Evolutionary conservation across 2,329 filamentous ascomycete species (phyloP), one percentile per base, ranked within the genome.

Genomic region (Huntiella moniliformis): DNA sequence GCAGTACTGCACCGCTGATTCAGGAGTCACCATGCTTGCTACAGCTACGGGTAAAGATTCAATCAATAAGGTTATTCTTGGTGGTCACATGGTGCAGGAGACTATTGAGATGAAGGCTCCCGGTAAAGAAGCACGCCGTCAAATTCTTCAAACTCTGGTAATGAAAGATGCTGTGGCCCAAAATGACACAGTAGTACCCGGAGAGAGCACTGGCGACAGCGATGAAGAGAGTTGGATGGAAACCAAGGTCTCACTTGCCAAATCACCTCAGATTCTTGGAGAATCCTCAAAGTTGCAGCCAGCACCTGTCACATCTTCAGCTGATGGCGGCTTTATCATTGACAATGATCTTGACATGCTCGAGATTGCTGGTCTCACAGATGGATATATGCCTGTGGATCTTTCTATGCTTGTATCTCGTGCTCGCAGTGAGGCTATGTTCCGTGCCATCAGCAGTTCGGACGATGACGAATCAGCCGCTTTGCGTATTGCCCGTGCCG

Each of bases 351-450:
- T 98, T 7, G 91, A 98, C 58, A 83, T 96, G 48, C 73, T 96
- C 6, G 88, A 96, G 52, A 71, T 98, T 47, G 86, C 92, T 13
- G 87, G 91, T 1, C 80, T 88, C 54, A 96, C 88, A 0, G 91
- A 98, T 57, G 91, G 91, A 1, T 98, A 96, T 58, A 95, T 96
- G 87, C 88, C 91, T 1, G 91, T 87, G 3, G 91, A 98, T 59
- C 68, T 98, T 34, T 77, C 81, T 12, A 70, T 95, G 2, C 73
- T 98, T 8, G 82, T 93, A 13, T 79, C 84, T 8, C 74, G 91
- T 49, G 88, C 91, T 34, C 76, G 87, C 45, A 94, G 88, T 54
- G 91, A 96, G 62, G 84, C 88, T 18, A 72, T 98, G 12, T 93
- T 96, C 54, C 80, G 88, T 7, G 79, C 80, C 5, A 79, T 96